Evolutionary conservation across 2,329 filamentous ascomycete genomes (phyloP).

Genomic region (Scytalidium lignicola): DNA sequence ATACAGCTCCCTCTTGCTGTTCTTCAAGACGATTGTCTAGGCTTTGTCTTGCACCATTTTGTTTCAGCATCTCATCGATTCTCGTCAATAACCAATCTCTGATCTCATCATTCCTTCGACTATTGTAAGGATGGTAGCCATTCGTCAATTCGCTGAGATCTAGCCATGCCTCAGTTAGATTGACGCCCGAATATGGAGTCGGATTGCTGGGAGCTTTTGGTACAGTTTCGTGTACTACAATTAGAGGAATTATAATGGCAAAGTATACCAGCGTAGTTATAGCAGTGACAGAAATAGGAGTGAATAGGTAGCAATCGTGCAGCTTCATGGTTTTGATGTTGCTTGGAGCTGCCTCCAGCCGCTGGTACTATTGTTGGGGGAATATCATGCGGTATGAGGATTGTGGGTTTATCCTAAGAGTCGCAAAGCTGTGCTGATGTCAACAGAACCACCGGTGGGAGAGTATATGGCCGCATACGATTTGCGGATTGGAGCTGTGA

Average conservation of each 20-base stretch:
- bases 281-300: conserved; percentile 74
- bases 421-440: background rate
- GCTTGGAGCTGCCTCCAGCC: background rate
- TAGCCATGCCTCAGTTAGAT: conserved; percentile 80
- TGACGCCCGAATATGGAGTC: conserved; percentile 57
- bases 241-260: conserved; percentile 65
- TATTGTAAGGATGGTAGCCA: conserved; percentile 85
- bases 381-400: background rate
- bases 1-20: background rate
- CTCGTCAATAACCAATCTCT: conserved; percentile 69
- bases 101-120: conserved; percentile 73
- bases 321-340: conserved; percentile 18
- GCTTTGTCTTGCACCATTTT: conserved; percentile 47
- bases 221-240: conserved; percentile 71
- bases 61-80: conserved; percentile 63
- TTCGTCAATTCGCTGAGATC: conserved; percentile 73
- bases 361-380: background rate
- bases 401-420: background rate
- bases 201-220: conserved; percentile 57
- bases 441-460: background rate
- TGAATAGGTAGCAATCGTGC: conserved; percentile 66
- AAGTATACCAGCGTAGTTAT: conserved; percentile 74
- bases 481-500: background rate
- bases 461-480: background rate
- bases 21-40: background rate